Conservation (phyloP, 2,329 filamentous ascomycete genomes). For the Fusarium sp. region DNA sequence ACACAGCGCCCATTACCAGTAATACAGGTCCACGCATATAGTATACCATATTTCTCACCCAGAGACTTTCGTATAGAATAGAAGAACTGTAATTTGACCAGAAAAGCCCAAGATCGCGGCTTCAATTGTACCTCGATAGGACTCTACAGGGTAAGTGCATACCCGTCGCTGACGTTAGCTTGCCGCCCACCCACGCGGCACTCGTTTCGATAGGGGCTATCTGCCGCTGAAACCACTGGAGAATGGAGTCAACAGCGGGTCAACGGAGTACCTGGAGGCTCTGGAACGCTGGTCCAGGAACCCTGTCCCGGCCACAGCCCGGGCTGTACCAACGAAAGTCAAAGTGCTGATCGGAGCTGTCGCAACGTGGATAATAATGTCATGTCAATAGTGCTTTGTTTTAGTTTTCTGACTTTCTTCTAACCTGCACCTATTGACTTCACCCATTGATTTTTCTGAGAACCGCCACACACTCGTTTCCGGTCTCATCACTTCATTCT, state of each 20-base stretch:
- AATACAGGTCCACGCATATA: not conserved
- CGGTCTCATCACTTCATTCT: not conserved
- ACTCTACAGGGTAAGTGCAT: slow-evolving; percentile 13
- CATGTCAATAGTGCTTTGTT: slow-evolving; percentile 25
- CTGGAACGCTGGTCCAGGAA: slow-evolving; percentile 7
- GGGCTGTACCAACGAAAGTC: slow-evolving; percentile 23
- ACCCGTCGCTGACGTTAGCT: not conserved
- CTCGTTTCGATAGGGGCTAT: slow-evolving; percentile 10
- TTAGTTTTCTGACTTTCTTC: slow-evolving; percentile 23
- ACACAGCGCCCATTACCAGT: not conserved
- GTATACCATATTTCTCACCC: too few relatives aligned
- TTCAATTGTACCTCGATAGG: not conserved
- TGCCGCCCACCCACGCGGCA: not conserved
- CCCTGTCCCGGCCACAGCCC: slow-evolving; percentile 6
- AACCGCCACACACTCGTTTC: slow-evolving; percentile 30
- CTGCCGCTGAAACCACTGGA: slow-evolving; percentile 14
- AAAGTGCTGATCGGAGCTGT: slow-evolving; percentile 35
- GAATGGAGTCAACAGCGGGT: not conserved
- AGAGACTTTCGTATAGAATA: not conserved
- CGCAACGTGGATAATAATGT: slow-evolving; percentile 39
- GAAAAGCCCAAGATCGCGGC: not conserved
- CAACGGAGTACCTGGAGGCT: not conserved
- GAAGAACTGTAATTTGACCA: not conserved
- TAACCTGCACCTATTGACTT: slow-evolving; percentile 5
- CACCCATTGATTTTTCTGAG: slow-evolving; percentile 21